Percentiles rank a stretch among this genome's conserved stretches.
Evolutionary conservation across 805 yeast genomes (phyloP).

Genomic region (Lipomyces sp.): DNA sequence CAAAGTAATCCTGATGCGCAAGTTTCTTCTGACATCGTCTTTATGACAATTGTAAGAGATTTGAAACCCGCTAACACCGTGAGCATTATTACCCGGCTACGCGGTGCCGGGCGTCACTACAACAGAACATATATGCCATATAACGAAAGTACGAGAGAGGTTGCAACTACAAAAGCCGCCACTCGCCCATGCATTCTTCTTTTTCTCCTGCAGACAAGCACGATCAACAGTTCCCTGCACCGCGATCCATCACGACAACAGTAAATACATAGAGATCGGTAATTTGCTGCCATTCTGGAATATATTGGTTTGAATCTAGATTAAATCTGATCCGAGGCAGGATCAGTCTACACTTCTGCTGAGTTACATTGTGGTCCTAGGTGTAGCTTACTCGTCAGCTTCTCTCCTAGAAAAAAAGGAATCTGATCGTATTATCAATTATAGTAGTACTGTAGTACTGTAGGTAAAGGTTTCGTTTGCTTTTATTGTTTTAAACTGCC

Average conservation of each 20-base stretch:
- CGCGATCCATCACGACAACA: background rate
- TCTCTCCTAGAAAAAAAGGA: background rate
- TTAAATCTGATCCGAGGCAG: background rate
- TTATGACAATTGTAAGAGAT: too few species aligned
- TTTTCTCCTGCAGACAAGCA: background rate
- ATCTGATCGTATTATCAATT: background rate
- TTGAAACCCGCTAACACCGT: too few species aligned
- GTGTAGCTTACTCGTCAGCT: background rate
- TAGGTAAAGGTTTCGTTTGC: background rate
- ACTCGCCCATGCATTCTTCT: background rate
- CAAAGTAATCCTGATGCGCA: too few species aligned
- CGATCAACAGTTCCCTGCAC: background rate
- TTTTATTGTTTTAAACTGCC: background rate
- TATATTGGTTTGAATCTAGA: background rate
- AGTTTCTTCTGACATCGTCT: too few species aligned
- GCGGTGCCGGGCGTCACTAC: too few species aligned
- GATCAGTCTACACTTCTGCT: background rate
- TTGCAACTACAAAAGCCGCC: background rate
- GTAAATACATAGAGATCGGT: background rate
- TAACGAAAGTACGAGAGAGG: background rate
- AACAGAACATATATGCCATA: background rate
- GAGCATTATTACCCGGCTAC: too few species aligned
- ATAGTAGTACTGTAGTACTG: slow-evolving; percentile 3
- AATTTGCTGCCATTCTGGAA: background rate
- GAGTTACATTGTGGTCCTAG: background rate